Conservation (phyloP, 1,284 basidiomycete genomes). For the Rhodotorula glutinis region DNA sequence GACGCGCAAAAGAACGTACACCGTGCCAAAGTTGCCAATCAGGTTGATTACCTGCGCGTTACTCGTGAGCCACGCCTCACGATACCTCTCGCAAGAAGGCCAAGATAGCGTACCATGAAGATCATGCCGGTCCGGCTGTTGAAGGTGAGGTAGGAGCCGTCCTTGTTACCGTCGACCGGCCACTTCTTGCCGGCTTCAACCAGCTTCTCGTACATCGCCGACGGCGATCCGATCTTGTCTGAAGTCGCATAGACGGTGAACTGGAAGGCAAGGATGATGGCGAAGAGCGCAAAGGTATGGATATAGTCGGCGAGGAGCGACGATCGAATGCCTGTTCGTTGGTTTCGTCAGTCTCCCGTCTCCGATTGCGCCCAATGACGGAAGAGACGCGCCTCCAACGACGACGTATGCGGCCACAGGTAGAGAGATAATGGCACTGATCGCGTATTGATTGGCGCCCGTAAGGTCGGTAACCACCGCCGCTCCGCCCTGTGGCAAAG, state of each 20-base stretch:
- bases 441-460: slow-evolving; percentile 64
- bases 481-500: background rate
- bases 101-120: slow-evolving; percentile 67
- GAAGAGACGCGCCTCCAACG: slow-evolving; percentile 39
- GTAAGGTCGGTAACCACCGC: slow-evolving; percentile 76
- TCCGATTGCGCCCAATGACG: too few species aligned
- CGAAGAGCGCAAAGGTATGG: slow-evolving; percentile 75
- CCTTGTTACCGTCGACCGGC: slow-evolving; percentile 60
- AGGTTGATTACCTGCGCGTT: slow-evolving; percentile 53
- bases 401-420: background rate
- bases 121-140: slow-evolving; percentile 73
- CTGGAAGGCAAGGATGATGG: slow-evolving; percentile 63
- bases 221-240: slow-evolving; percentile 57
- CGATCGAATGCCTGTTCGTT: slow-evolving; percentile 58
- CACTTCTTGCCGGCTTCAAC: slow-evolving; percentile 48
- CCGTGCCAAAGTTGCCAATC: slow-evolving; percentile 53
- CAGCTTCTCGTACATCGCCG: slow-evolving; percentile 40
- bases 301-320: slow-evolving; percentile 59
- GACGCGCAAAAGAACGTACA: slow-evolving; percentile 40
- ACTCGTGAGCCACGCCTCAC: background rate
- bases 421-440: slow-evolving; percentile 47
- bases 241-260: slow-evolving; percentile 70
- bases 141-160: slow-evolving; percentile 61
- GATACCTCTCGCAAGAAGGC: background rate
- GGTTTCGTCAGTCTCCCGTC: slow-evolving; percentile 79